Percentiles rank a stretch among this genome's conserved stretches.
Conservation (phyloP, 2,329 filamentous ascomycete genomes). For the Trichophyton equinum region DNA sequence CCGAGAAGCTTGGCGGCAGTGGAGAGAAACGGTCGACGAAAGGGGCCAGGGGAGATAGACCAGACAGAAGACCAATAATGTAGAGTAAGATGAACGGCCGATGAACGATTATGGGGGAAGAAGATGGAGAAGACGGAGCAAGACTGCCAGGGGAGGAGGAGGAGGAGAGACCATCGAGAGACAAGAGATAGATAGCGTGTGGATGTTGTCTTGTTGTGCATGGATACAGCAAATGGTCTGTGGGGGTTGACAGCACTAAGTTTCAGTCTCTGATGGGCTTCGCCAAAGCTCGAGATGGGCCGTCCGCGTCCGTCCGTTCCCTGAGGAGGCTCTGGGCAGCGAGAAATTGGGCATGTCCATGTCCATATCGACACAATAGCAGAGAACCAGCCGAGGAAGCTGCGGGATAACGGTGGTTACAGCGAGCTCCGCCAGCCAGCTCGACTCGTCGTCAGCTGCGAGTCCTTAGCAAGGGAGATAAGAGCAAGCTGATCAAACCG, state of each 20-base stretch:
- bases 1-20: conserved; percentile 3
- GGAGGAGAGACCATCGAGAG: not conserved
- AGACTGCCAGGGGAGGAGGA: not conserved
- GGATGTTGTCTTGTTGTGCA: not conserved
- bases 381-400: too few species aligned
- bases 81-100: not conserved
- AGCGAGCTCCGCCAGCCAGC: not conserved
- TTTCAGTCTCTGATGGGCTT: not conserved
- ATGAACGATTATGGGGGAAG: not conserved
- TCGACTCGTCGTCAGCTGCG: not conserved
- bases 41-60: not conserved
- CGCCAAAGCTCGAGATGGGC: not conserved
- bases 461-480: too few species aligned
- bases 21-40: not conserved
- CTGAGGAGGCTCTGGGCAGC: not conserved
- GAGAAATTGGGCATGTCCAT: not conserved
- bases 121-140: not conserved
- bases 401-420: too few species aligned
- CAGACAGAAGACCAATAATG: not conserved
- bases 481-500: not conserved
- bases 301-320: not conserved
- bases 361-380: too few species aligned
- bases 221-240: not conserved
- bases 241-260: not conserved
- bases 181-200: not conserved